These are phyloP conservation scores for Sporothrix euskadiensis DNA, from an alignment of 2,329 filamentous ascomycete species.

Conservation along the genomic window DNA sequence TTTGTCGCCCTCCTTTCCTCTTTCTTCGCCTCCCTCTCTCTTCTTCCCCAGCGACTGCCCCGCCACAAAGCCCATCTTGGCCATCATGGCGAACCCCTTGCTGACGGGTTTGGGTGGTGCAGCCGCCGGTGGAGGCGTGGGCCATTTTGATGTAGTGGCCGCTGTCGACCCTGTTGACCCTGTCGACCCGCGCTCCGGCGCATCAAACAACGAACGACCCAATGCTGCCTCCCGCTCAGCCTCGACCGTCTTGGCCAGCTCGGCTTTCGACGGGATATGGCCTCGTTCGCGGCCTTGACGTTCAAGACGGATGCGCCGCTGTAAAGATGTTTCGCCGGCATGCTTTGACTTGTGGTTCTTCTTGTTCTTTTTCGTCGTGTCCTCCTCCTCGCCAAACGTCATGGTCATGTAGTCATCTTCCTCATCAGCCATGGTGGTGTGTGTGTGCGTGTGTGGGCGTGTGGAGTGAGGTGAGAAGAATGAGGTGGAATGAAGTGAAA, in stretches of 20 bases:
- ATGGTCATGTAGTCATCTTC: slow-evolving; percentile 98
- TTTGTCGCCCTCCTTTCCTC: neutral
- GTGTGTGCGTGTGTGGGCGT: neutral
- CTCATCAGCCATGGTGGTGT: slow-evolving; percentile 48
- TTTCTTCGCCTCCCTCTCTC: slow-evolving; percentile 33
- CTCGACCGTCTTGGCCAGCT: slow-evolving; percentile 73
- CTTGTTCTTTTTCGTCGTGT: slow-evolving; percentile 36
- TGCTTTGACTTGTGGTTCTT: slow-evolving; percentile 15
- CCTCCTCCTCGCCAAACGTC: slow-evolving; percentile 70
- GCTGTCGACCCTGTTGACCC: neutral
- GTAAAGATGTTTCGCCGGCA: slow-evolving; percentile 51
- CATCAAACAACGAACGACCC: slow-evolving; percentile 64
- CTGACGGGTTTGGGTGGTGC: slow-evolving; percentile 55
- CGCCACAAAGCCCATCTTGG: slow-evolving; percentile 84
- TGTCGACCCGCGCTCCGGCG: neutral
- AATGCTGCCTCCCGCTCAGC: slow-evolving; percentile 74
- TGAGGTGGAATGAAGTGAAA: neutral
- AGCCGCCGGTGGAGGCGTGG: slow-evolving; percentile 24
- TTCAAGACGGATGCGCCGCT: slow-evolving; percentile 55
- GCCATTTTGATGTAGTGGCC: slow-evolving; percentile 34
- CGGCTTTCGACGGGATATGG: slow-evolving; percentile 75
- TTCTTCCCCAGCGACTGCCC: slow-evolving; percentile 69
- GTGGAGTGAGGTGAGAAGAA: neutral
- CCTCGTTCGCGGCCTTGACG: slow-evolving; percentile 68
- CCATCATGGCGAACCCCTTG: slow-evolving; percentile 96